These are phyloP conservation scores for Gautieria morchelliformis DNA, from an alignment of 768 basidiomycete genomes.

Conservation along the genomic window DNA sequence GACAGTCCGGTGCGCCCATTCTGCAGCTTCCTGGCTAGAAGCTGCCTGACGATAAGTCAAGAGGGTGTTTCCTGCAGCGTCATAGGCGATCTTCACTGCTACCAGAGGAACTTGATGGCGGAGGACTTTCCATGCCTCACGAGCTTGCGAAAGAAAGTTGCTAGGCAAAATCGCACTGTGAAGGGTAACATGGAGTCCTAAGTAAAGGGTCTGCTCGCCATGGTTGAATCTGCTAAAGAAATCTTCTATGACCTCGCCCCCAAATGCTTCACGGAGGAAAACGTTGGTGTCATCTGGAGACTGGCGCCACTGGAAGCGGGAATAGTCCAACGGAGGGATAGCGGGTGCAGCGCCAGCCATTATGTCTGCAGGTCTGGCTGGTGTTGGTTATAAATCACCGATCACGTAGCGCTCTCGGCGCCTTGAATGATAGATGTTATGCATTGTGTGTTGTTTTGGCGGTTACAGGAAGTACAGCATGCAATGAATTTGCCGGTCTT, in stretches of 20 bases:
- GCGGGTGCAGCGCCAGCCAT: no score
- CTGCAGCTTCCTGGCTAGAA: neutral
- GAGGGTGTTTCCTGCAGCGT: neutral
- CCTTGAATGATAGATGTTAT: no score
- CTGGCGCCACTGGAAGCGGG: neutral
- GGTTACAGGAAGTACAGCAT: no score
- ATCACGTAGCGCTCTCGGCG: no score
- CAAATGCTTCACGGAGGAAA: slow-evolving; percentile 3
- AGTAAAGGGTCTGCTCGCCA: slow-evolving; percentile 18
- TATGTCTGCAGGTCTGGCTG: no score
- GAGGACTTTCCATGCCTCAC: slow-evolving; percentile 14
- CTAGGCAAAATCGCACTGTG: neutral
- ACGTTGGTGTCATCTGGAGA: neutral
- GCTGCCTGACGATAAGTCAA: neutral
- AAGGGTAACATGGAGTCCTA: slow-evolving; percentile 13
- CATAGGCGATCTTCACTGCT: slow-evolving; percentile 1
- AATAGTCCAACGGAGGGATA: neutral
- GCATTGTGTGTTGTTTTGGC: no score
- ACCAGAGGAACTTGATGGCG: slow-evolving; percentile 16
- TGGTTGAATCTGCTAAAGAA: slow-evolving; percentile 13
- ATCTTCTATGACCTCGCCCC: slow-evolving; percentile 16
- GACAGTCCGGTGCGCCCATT: neutral
- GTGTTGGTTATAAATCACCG: no score
- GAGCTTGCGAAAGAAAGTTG: slow-evolving; percentile 5
- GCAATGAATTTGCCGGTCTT: no score